Base-by-base conservation (phyloP, 208 protist genomes). In the Angomonas deanei region DNA sequence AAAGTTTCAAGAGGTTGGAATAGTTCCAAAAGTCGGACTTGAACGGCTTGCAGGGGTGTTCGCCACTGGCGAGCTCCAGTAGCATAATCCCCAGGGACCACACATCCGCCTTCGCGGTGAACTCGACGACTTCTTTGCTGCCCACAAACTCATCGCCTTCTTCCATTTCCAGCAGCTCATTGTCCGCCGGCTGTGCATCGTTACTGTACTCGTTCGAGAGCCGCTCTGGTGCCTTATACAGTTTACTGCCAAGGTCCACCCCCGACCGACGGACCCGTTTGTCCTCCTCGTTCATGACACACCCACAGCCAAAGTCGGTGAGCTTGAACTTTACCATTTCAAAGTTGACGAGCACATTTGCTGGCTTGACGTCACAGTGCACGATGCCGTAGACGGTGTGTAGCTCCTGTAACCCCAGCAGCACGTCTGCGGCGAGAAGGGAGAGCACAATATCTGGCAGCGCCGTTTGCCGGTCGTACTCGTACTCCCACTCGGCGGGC, bases 381-480 rank as follows among this genome's bases (percentile, higher is more conserved):
- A 98, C 88, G 64, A 98, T 88, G 21, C 65, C 48, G 64, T 90
- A 91, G 57, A 89, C 72, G 0, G 76, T 66, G 76, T 97, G 92
- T n/a, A 97, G 72, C 64, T 94, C 87, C 23, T 76, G 54, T n/a
- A 97, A 74, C 4, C 88, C 88, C 11, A 65, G 55, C 17, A 95
- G 69, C 21, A 95, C 80, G 61, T 99, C 98, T 28, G 97, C 81
- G 61, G 99, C 98, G 61, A 99, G 91, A 73, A 99, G 99, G 55
- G 99, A 99, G 15, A 99, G 85, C 49, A 99, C 96, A 91, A 99
- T 99, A 67, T 99, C 97, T 6, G 98, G 98, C 13, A 99, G 78
- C 74, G 99, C 97, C 21, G 98, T 99, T 47, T 99, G 98, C 0
- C 99, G 88, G 32, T 97, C 72, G 38, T 99, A 82, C 74, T 97